phyloP scores from a whole-genome alignment of 495 filamentous ascomycete genomes.

The Talaromyces proteolyticus region DNA sequence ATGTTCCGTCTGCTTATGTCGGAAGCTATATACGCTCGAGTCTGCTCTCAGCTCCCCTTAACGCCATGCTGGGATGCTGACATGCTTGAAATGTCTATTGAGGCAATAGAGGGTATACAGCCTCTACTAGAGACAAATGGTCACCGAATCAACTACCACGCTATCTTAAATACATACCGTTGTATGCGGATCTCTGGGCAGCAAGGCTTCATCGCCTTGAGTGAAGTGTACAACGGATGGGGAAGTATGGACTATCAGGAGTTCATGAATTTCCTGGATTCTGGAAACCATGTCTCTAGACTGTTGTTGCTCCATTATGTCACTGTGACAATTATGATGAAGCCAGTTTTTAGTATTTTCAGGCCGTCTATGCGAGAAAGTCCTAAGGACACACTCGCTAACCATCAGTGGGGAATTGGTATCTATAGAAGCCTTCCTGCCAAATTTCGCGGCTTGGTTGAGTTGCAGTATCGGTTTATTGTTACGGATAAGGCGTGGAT shows the following conservation, averaged over 20 bases:
- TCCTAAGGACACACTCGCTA: conserved; percentile 1
- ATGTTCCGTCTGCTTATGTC: conserved; percentile 42
- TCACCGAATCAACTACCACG: conserved; percentile 11
- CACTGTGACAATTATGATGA: conserved; percentile 51
- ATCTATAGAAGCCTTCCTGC: conserved; percentile 11
- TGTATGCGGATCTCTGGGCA: conserved; percentile 15
- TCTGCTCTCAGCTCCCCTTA: conserved; percentile 26
- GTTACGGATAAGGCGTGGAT: background rate
- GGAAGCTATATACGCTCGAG: conserved; percentile 18
- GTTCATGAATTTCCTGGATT: conserved; percentile 48
- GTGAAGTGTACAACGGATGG: conserved; percentile 26
- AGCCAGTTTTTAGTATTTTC: conserved; percentile 16
- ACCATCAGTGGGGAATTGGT: conserved; percentile 12
- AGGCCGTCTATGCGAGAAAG: background rate
- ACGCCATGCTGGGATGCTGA: conserved; percentile 23
- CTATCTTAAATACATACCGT: conserved; percentile 12
- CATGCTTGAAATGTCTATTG: conserved; percentile 29
- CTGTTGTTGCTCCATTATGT: conserved; percentile 56
- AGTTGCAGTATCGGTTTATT: conserved; percentile 4
- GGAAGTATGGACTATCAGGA: conserved; percentile 43
- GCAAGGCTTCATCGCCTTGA: conserved; percentile 24
- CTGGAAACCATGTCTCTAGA: conserved; percentile 37
- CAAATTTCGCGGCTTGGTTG: conserved; percentile 7
- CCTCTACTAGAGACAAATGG: conserved; percentile 18
- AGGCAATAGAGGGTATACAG: conserved; percentile 23